Percentiles rank a stretch among this genome's conserved stretches.
Evolutionary conservation across 208 protist species (phyloP).

Genomic region (Leishmania amazonensis): DNA sequence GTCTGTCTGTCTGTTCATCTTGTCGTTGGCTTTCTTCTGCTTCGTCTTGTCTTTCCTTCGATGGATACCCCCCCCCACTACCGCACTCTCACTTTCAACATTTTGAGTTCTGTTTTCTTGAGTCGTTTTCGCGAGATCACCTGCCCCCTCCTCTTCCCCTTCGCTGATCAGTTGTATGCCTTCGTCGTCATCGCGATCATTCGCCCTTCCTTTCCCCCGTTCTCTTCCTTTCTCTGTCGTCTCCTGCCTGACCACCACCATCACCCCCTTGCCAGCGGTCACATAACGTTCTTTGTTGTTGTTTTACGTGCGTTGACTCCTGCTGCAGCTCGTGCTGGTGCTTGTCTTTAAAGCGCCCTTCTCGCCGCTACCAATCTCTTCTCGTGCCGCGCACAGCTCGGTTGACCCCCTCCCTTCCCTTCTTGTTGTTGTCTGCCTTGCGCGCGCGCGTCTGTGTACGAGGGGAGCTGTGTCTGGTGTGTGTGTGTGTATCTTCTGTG

Average conservation of each 20-base stretch:
- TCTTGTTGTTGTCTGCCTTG: neutral
- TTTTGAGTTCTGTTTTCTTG: neutral
- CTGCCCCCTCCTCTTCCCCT: neutral
- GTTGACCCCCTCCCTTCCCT: neutral
- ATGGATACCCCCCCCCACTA: neutral
- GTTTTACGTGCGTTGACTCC: neutral
- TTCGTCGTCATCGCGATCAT: neutral
- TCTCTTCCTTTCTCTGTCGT: neutral
- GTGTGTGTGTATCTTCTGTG: neutral
- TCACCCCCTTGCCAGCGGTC: neutral
- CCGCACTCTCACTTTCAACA: neutral
- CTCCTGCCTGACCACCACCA: neutral
- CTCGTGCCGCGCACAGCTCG: neutral
- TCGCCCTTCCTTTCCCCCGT: neutral
- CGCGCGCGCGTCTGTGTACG: no score
- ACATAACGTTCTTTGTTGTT: neutral
- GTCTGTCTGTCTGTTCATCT: neutral
- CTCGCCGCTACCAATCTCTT: neutral
- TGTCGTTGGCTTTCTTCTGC: neutral
- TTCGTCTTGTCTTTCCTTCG: neutral
- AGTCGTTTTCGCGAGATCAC: neutral
- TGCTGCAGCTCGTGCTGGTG: neutral
- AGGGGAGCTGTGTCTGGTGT: neutral
- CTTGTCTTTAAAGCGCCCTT: neutral
- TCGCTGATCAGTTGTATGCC: neutral